Conservation (phyloP, 23 red algal species). For the Gracilaria domingensis region DNA sequence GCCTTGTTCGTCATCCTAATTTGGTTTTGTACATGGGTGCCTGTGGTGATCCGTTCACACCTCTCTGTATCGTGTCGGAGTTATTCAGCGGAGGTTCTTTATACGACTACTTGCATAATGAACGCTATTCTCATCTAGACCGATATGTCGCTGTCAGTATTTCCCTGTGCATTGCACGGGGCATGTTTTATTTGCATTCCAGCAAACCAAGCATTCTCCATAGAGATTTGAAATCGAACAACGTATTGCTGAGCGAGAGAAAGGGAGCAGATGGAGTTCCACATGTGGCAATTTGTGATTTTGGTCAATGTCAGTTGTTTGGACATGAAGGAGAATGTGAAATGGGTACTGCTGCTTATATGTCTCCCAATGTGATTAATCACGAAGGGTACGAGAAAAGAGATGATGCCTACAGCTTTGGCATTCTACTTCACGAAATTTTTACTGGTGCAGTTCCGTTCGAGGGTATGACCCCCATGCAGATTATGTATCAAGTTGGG, state of each 20-base stretch:
- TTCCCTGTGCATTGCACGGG: constrained; percentile 71
- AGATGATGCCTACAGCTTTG: constrained; percentile 85
- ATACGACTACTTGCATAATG: constrained; percentile 72
- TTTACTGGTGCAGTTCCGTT: constrained; percentile 75
- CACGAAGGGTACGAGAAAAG: constrained; percentile 54
- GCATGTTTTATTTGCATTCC: constrained; percentile 88
- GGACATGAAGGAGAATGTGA: constrained; percentile 20
- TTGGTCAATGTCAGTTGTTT: constrained; percentile 74
- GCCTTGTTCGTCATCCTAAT: constrained; percentile 78
- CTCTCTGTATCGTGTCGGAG: constrained; percentile 91
- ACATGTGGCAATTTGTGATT: constrained; percentile 88
- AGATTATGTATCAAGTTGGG: constrained; percentile 84
- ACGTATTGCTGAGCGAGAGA: constrained; percentile 67
- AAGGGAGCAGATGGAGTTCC: constrained; percentile 38
- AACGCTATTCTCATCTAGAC: not conserved
- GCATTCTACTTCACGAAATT: constrained; percentile 78
- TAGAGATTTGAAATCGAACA: constrained; percentile 89
- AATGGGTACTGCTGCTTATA: constrained; percentile 76
- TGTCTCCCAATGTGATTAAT: constrained; percentile 83
- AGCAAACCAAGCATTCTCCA: constrained; percentile 76
- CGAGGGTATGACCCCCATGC: constrained; percentile 64
- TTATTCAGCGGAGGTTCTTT: constrained; percentile 82
- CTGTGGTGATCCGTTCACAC: constrained; percentile 50
- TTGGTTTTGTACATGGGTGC: constrained; percentile 85
- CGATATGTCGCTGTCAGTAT: constrained; percentile 35